Conservation (phyloP, 352 stramenopile genomes). For the Aphanomyces invadans region DNA sequence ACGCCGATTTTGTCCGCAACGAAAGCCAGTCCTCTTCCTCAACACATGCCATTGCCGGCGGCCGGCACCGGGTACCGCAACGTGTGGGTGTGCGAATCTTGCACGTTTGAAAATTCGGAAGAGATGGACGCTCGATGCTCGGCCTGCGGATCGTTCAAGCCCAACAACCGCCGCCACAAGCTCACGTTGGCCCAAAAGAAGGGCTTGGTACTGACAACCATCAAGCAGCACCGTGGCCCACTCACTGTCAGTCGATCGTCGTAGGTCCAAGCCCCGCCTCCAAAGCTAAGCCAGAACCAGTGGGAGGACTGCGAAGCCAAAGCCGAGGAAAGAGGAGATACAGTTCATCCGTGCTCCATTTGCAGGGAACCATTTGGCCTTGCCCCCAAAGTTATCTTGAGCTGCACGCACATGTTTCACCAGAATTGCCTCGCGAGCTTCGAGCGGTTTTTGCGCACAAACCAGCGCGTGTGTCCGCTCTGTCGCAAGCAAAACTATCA, state of each 20-base stretch:
- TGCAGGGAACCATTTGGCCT: constrained; percentile 66
- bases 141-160: constrained; percentile 37
- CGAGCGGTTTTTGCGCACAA: constrained; percentile 71
- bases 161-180: constrained; percentile 29
- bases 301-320: constrained; percentile 67
- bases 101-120: constrained; percentile 63
- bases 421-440: constrained; percentile 73
- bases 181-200: constrained; percentile 64
- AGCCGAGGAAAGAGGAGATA: constrained; percentile 53
- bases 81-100: constrained; percentile 72
- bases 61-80: constrained; percentile 34
- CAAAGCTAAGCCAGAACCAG: constrained; percentile 57
- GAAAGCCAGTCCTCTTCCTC: neutral
- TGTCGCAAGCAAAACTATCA: constrained; percentile 81
- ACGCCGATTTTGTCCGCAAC: neutral
- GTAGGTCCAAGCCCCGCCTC: constrained; percentile 40
- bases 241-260: neutral
- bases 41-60: neutral
- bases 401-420: constrained; percentile 84
- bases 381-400: constrained; percentile 73
- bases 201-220: constrained; percentile 39
- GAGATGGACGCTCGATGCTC: constrained; percentile 39
- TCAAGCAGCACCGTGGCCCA: too few relatives aligned
- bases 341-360: constrained; percentile 66
- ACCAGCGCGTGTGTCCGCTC: constrained; percentile 69